A percentile compares a stretch with the other conserved stretches of the same genome.
Conservation (phyloP, 1,284 basidiomycete genomes). For the Tetrapyrgos nigripes region DNA sequence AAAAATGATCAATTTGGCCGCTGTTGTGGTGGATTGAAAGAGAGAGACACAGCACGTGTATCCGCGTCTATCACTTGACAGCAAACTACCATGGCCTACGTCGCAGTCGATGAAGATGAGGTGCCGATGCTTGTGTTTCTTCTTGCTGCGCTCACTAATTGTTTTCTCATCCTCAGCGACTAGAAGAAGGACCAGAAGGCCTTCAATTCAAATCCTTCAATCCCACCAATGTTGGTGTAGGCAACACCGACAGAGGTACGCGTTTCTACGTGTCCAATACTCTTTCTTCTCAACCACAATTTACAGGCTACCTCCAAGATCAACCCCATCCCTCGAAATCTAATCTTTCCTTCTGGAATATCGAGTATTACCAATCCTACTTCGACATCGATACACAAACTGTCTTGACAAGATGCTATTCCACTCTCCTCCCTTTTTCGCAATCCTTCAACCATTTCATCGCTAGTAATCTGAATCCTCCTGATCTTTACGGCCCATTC, state of each 20-base stretch:
- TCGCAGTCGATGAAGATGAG: slow-evolving; percentile 64
- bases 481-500: slow-evolving; percentile 90
- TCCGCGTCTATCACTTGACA: not conserved
- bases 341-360: slow-evolving; percentile 68
- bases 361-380: slow-evolving; percentile 82
- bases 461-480: slow-evolving; percentile 66
- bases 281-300: no score
- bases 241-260: slow-evolving; percentile 58
- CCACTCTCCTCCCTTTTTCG: slow-evolving; percentile 68
- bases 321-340: slow-evolving; percentile 44
- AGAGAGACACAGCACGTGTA: no score
- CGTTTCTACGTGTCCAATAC: slow-evolving; percentile 15
- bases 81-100: slow-evolving; percentile 52
- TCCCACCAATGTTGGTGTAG: slow-evolving; percentile 35
- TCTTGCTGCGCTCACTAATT: not conserved
- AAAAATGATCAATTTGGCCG: no score
- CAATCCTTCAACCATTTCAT: slow-evolving; percentile 57
- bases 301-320: slow-evolving; percentile 60
- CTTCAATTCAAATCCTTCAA: slow-evolving; percentile 67
- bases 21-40: no score
- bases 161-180: slow-evolving; percentile 37
- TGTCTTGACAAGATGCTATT: slow-evolving; percentile 76
- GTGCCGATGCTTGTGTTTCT: slow-evolving; percentile 38
- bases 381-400: slow-evolving; percentile 84
- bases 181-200: slow-evolving; percentile 68